Percentiles rank a stretch among this genome's conserved stretches.
These are phyloP conservation scores for Corrigiola litoralis DNA, from an alignment of 179 eudicot genomes.

Conservation along the genomic window DNA sequence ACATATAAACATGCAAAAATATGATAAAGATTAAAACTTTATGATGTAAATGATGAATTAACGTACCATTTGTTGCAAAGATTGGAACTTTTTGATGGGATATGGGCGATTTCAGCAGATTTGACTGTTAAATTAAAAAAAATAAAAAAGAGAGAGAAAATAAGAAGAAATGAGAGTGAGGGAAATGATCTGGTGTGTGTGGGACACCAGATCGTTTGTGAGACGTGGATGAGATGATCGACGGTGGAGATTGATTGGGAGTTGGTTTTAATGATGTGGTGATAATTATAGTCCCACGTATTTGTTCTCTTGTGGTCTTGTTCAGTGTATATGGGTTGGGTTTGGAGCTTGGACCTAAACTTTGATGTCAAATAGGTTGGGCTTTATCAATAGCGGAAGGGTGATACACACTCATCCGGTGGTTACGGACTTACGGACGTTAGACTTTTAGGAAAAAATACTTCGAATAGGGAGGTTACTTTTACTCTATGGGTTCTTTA, in stretches of 20 bases:
- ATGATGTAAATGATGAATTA: background rate
- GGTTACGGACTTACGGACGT: too few species aligned
- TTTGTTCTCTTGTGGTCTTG: background rate
- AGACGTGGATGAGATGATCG: background rate
- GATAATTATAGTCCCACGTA: conserved; percentile 17
- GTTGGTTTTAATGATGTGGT: conserved; percentile 8
- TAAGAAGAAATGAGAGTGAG: too few species aligned
- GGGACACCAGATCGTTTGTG: background rate
- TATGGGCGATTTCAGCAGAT: conserved; percentile 15
- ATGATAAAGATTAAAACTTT: background rate
- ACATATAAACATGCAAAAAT: background rate
- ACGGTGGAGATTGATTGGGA: conserved; percentile 2
- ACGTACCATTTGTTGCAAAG: conserved; percentile 19
- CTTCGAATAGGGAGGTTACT: too few species aligned
- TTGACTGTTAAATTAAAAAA: conserved; percentile 10
- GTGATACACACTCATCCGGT: too few species aligned
- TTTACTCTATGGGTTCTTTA: too few species aligned
- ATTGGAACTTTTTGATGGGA: background rate
- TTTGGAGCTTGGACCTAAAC: too few species aligned
- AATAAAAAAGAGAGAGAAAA: conserved; percentile 1
- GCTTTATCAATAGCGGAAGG: too few species aligned
- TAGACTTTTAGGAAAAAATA: too few species aligned
- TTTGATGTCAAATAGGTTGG: too few species aligned
- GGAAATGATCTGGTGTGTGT: conserved; percentile 12
- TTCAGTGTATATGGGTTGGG: background rate